These are phyloP conservation scores for Didymella glomerata DNA, from an alignment of 2,329 filamentous ascomycete genomes.

Conservation along the genomic window DNA sequence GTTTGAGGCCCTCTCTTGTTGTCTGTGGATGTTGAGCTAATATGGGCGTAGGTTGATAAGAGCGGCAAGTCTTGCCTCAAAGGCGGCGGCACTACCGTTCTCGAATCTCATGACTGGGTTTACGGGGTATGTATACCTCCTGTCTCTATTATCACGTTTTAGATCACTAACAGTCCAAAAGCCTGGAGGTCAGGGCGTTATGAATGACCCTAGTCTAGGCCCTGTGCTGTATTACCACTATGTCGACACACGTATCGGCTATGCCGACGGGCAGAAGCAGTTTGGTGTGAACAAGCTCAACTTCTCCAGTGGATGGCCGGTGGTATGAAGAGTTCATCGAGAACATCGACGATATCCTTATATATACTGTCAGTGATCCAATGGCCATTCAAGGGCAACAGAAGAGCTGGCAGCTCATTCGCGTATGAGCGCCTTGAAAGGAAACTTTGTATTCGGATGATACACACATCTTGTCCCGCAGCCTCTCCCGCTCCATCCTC, in stretches of 20 bases:
- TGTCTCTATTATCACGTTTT: no score
- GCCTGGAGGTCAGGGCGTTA: constrained; percentile 42
- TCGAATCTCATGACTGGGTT: no score
- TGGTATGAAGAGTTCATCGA: constrained; percentile 1
- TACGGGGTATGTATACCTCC: no score
- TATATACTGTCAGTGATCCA: not conserved
- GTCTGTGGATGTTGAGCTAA: no score
- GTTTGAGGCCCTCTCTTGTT: no score
- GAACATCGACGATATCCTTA: not conserved
- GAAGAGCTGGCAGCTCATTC: not conserved
- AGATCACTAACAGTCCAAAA: no score
- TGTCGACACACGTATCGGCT: constrained; percentile 58
- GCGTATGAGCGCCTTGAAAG: not conserved
- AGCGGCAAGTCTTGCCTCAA: no score
- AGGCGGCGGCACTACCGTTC: no score
- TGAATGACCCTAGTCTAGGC: constrained; percentile 56
- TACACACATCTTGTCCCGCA: not conserved
- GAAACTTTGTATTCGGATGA: not conserved
- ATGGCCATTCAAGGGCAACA: not conserved
- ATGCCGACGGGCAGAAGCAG: constrained; percentile 57
- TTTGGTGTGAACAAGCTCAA: constrained; percentile 60
- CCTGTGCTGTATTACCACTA: constrained; percentile 19
- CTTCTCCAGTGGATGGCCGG: constrained; percentile 57
- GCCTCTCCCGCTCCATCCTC: not conserved
- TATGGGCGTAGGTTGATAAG: no score